These are phyloP conservation scores for Solanum dulcamara DNA, from an alignment of 257 asterid genomes.

Conservation along the genomic window DNA sequence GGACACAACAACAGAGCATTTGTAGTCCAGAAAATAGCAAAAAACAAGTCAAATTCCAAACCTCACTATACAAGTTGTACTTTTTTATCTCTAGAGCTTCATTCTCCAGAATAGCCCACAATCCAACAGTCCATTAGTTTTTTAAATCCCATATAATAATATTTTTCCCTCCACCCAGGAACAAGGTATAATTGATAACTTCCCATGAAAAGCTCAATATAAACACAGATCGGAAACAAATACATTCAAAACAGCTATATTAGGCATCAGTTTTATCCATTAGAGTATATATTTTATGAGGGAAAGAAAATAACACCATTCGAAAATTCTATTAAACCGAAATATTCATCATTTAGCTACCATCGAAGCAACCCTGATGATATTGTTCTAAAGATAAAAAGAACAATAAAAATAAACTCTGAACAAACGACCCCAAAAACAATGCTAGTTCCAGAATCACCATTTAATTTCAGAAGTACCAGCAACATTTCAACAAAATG, in stretches of 20 bases:
- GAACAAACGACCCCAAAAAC: neutral
- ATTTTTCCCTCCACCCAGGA: neutral
- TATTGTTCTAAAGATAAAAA: neutral
- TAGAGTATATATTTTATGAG: neutral
- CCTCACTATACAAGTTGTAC: neutral
- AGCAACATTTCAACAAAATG: neutral
- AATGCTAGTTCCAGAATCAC: neutral
- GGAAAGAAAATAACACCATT: neutral
- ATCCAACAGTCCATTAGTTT: neutral
- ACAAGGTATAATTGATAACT: neutral
- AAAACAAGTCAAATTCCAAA: neutral
- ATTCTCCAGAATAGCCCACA: neutral
- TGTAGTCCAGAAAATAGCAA: neutral
- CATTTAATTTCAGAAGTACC: neutral
- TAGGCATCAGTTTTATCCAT: neutral
- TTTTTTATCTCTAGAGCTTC: neutral
- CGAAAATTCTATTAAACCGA: neutral
- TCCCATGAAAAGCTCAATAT: neutral
- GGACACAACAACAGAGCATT: neutral
- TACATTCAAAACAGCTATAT: neutral
- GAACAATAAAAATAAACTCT: neutral
- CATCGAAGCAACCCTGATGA: neutral
- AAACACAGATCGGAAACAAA: neutral
- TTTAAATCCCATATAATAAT: neutral
- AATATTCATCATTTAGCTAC: neutral